Evolutionary conservation across 257 asterid species (phyloP).

Genomic region (Solanum chilense): DNA sequence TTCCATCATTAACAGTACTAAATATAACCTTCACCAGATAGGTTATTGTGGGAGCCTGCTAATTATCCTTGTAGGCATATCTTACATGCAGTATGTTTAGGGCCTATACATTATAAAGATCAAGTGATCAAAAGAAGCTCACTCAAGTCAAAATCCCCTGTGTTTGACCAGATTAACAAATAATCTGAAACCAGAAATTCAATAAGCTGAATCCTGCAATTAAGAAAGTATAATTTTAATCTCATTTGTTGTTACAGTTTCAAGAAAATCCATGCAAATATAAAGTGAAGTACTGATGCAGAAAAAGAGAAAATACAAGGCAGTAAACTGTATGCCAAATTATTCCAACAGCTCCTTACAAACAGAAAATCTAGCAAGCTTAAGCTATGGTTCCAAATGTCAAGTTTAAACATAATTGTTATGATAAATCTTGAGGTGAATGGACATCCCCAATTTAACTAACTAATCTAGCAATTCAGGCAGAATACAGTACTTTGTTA

Average conservation of each 20-base stretch:
- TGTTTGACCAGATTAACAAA: slow-evolving; percentile 57
- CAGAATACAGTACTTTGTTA: background rate
- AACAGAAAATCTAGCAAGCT: background rate
- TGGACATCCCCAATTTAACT: background rate
- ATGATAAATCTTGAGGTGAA: background rate
- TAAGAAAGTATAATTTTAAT: background rate
- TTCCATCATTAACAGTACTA: background rate
- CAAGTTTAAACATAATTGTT: background rate
- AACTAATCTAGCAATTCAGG: background rate
- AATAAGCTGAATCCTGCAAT: slow-evolving; percentile 89
- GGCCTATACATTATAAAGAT: background rate
- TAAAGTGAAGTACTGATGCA: background rate
- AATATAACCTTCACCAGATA: background rate
- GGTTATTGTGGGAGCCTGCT: background rate
- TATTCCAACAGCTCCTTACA: background rate
- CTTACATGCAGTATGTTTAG: background rate
- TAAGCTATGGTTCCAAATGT: background rate
- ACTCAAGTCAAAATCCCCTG: slow-evolving; percentile 56
- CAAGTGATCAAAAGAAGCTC: slow-evolving; percentile 6
- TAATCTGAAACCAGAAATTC: slow-evolving; percentile 79
- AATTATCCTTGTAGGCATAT: background rate
- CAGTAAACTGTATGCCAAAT: background rate
- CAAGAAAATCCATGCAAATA: background rate
- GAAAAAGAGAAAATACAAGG: background rate
- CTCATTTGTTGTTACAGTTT: background rate